Evolutionary conservation across 2,329 filamentous ascomycete species (phyloP).

Genomic region (Acephala macrosclerotiorum): DNA sequence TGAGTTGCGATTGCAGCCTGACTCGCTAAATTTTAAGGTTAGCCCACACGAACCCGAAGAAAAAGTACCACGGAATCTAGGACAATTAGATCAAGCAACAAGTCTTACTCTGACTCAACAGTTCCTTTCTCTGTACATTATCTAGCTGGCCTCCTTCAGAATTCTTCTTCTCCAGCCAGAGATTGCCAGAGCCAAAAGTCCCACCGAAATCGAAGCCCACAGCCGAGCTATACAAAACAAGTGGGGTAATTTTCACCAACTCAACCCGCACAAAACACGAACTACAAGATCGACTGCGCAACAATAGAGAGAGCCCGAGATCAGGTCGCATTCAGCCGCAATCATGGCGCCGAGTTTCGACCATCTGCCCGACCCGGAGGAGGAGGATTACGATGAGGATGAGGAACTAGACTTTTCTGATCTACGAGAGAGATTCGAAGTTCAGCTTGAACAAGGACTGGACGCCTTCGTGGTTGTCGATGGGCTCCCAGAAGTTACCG

Average conservation of each 20-base stretch:
- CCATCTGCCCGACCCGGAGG: conserved; percentile 88
- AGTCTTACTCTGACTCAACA: background rate
- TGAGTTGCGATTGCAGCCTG: conserved; percentile 14
- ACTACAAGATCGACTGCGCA: conserved; percentile 13
- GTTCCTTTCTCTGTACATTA: background rate
- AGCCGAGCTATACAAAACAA: conserved; percentile 17
- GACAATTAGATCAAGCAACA: background rate
- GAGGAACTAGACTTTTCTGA: conserved; percentile 96
- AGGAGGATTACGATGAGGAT: conserved; percentile 84
- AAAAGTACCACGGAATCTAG: background rate
- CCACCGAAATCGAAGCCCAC: background rate
- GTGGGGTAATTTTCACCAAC: conserved; percentile 36
- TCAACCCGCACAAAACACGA: conserved; percentile 9
- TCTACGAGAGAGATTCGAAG: conserved; percentile 92
- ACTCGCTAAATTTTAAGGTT: conserved; percentile 11
- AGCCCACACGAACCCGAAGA: conserved; percentile 14
- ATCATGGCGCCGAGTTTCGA: conserved; percentile 96
- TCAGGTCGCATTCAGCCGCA: conserved; percentile 35
- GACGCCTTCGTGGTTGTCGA: conserved; percentile 97
- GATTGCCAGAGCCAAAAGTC: background rate
- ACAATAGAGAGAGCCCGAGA: conserved; percentile 9
- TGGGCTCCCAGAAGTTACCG: conserved; percentile 86
- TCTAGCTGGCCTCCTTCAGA: background rate
- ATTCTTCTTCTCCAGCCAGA: background rate
- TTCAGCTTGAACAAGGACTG: conserved; percentile 93